A percentile compares a stretch with the other conserved stretches of the same genome.
These are phyloP conservation scores for Lotus japonicus DNA, from an alignment of 306 rosid species.

Conservation along the genomic window DNA sequence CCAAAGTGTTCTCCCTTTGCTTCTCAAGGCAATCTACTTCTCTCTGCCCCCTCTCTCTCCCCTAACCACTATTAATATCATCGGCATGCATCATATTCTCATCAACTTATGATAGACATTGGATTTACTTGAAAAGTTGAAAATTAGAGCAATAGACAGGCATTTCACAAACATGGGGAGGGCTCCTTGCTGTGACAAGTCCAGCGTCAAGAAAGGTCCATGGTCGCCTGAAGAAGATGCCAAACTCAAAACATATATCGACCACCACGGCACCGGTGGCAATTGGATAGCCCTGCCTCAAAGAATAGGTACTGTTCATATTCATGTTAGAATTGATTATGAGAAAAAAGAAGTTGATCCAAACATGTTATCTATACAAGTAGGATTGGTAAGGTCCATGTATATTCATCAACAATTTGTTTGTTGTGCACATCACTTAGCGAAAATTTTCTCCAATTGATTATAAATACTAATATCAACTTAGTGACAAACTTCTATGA, in stretches of 20 bases:
- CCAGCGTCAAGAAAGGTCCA: constrained; percentile 38
- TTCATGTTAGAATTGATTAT: too few species aligned
- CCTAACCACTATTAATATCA: neutral
- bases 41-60: neutral
- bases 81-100: neutral
- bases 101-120: neutral
- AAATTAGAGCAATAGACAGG: neutral
- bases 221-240: constrained; percentile 29
- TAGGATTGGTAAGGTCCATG: too few species aligned
- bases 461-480: too few species aligned
- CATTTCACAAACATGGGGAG: constrained; percentile 51
- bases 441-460: too few species aligned
- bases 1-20: constrained; percentile 20
- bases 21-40: constrained; percentile 43
- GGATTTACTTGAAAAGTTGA: too few species aligned
- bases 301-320: constrained; percentile 85
- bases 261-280: constrained; percentile 5
- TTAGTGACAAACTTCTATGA: too few species aligned
- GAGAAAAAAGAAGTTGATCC: too few species aligned
- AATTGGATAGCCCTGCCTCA: constrained; percentile 74
- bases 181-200: constrained; percentile 96
- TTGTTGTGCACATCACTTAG: too few species aligned
- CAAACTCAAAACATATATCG: constrained; percentile 21
- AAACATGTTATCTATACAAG: too few species aligned
- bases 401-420: too few species aligned